Conservation (phyloP, 306 rosid species). For the Medicago ruthenica region DNA sequence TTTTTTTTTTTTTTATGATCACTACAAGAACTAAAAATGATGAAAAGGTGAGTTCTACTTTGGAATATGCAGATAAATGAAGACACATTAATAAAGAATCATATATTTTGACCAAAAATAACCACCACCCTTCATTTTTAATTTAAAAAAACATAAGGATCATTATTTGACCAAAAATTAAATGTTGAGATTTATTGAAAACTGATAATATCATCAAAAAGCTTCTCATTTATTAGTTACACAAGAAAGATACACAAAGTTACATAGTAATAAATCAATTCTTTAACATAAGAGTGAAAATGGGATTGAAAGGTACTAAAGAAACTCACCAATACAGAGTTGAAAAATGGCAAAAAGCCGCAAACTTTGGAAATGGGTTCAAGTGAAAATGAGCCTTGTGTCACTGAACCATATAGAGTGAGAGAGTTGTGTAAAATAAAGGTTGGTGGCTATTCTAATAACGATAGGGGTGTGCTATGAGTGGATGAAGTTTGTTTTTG, state of each 20-base stretch:
- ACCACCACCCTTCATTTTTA: background rate
- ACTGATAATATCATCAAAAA: slow-evolving; percentile 6
- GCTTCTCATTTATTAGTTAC: background rate
- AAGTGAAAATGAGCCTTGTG: slow-evolving; percentile 37
- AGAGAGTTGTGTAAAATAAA: slow-evolving; percentile 43
- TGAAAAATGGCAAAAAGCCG: slow-evolving; percentile 44
- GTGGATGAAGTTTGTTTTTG: slow-evolving; percentile 76
- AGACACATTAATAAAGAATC: background rate
- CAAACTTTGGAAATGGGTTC: slow-evolving; percentile 41
- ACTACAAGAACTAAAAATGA: background rate
- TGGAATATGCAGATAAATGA: background rate
- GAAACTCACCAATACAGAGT: slow-evolving; percentile 53
- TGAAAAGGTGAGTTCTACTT: slow-evolving; percentile 12
- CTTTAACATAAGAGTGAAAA: background rate
- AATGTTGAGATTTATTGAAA: slow-evolving; percentile 7
- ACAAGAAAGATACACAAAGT: background rate
- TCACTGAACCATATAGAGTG: slow-evolving; percentile 35
- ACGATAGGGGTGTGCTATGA: slow-evolving; percentile 78
- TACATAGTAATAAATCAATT: background rate
- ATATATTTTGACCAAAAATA: slow-evolving; percentile 5
- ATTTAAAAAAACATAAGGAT: background rate
- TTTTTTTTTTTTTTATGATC: background rate
- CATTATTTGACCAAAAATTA: slow-evolving; percentile 15
- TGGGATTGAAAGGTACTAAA: background rate
- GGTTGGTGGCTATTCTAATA: slow-evolving; percentile 72